phyloP scores from a whole-genome alignment of 2,329 filamentous ascomycete genomes.

The Stemphylium beticola region DNA sequence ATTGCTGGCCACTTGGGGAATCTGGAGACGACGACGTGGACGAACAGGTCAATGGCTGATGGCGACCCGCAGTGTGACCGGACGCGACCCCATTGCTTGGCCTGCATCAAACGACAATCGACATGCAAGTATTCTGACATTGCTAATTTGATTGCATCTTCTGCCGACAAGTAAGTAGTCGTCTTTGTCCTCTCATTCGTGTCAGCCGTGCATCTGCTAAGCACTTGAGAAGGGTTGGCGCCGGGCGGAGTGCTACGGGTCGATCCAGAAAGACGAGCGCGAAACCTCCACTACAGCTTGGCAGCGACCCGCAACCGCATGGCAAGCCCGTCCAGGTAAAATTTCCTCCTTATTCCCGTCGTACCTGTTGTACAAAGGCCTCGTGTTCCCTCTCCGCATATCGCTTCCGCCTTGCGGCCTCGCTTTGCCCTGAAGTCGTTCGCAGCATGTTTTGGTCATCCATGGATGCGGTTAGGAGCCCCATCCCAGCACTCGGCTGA shows the following conservation, averaged over 20 bases:
- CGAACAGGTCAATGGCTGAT: slow-evolving; percentile 14
- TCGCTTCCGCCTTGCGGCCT: no score
- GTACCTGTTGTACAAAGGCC: slow-evolving; percentile 15
- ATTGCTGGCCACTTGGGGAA: not conserved
- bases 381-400: slow-evolving; percentile 16
- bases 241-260: slow-evolving; percentile 27
- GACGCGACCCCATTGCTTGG: slow-evolving; percentile 62
- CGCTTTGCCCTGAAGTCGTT: no score
- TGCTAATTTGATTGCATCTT: slow-evolving; percentile 69
- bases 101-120: slow-evolving; percentile 77
- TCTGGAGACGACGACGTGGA: no score
- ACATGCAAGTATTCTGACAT: slow-evolving; percentile 77
- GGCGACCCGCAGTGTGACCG: slow-evolving; percentile 68
- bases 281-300: slow-evolving; percentile 33
- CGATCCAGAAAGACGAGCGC: slow-evolving; percentile 38
- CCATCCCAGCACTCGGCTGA: slow-evolving; percentile 15
- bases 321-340: slow-evolving; percentile 39
- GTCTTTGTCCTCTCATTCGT: not conserved
- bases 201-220: slow-evolving; percentile 23
- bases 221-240: slow-evolving; percentile 32
- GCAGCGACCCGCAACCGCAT: slow-evolving; percentile 31
- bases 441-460: not conserved
- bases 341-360: slow-evolving; percentile 22
- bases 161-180: slow-evolving; percentile 62
- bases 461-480: slow-evolving; percentile 1